Percentiles rank a stretch among this genome's conserved stretches.
phyloP scores from a whole-genome alignment of 2,329 filamentous ascomycete genomes.

The Emmonsiellopsis sp. region DNA sequence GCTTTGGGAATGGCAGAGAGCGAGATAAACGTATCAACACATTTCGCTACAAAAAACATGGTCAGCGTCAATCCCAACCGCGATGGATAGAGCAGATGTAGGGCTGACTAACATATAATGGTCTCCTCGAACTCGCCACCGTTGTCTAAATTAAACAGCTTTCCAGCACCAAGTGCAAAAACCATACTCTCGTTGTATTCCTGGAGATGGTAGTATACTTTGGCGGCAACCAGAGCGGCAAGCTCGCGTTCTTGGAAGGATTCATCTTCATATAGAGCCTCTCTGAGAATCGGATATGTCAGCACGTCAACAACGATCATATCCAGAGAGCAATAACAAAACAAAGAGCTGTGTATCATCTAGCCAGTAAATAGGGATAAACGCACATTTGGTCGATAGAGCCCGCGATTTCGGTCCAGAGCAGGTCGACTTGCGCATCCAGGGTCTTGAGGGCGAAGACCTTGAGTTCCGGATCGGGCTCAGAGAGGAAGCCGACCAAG shows the following conservation, averaged over 20 bases:
- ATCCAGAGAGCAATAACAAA: neutral
- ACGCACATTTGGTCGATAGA: constrained; percentile 86
- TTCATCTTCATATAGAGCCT: constrained; percentile 95
- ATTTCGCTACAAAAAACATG: constrained; percentile 56
- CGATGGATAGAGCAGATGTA: neutral
- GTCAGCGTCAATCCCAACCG: neutral
- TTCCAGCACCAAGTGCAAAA: constrained; percentile 88
- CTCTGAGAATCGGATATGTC: constrained; percentile 45
- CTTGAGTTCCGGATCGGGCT: constrained; percentile 89
- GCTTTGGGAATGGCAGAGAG: constrained; percentile 56
- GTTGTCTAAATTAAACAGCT: constrained; percentile 86
- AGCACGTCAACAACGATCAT: neutral
- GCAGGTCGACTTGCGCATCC: constrained; percentile 90
- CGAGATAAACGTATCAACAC: constrained; percentile 93
- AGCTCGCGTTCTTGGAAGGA: constrained; percentile 88
- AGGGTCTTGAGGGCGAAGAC: constrained; percentile 90
- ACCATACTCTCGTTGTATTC: constrained; percentile 99
- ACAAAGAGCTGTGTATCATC: neutral
- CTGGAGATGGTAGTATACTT: constrained; percentile 98
- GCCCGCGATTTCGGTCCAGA: constrained; percentile 95
- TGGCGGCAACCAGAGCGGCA: constrained; percentile 86
- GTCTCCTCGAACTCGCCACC: constrained; percentile 97
- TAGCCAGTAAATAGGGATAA: neutral
- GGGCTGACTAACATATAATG: constrained; percentile 61
- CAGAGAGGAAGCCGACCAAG: constrained; percentile 87